Evolutionary conservation across 306 rosid species (phyloP).

Genomic region (Ochetophila trinervis): DNA sequence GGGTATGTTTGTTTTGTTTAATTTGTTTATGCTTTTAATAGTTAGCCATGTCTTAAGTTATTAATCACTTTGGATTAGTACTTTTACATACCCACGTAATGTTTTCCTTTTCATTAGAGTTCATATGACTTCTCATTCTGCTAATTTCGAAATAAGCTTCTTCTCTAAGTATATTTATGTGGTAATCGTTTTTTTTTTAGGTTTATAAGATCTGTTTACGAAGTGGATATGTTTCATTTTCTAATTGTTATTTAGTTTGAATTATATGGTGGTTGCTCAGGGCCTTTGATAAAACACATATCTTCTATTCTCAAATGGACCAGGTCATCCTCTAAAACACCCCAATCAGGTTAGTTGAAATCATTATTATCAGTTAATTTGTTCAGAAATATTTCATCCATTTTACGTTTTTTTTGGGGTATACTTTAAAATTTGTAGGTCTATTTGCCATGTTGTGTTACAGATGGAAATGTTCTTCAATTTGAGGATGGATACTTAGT

Average conservation of each 20-base stretch:
- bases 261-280: slow-evolving; percentile 41
- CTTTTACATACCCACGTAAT: slow-evolving; percentile 1
- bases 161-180: background rate
- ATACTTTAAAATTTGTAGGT: background rate
- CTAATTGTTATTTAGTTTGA: slow-evolving; percentile 7
- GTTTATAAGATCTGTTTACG: slow-evolving; percentile 9
- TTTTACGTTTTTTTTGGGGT: slow-evolving; percentile 5
- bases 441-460: slow-evolving; percentile 15
- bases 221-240: slow-evolving; percentile 14
- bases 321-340: slow-evolving; percentile 63
- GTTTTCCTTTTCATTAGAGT: background rate
- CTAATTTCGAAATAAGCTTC: slow-evolving; percentile 6
- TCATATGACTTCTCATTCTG: background rate
- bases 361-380: slow-evolving; percentile 3
- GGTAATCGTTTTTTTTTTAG: background rate
- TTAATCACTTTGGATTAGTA: background rate
- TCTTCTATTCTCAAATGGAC: slow-evolving; percentile 84
- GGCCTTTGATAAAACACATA: slow-evolving; percentile 72
- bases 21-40: background rate
- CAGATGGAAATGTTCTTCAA: slow-evolving; percentile 86
- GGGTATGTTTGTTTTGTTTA: slow-evolving; percentile 32
- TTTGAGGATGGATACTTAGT: slow-evolving; percentile 94
- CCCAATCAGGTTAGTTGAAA: slow-evolving; percentile 57
- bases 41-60: background rate
- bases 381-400: background rate